phyloP scores from a whole-genome alignment of 2,329 filamentous ascomycete species.

The Cladosporium cucumerinum region DNA sequence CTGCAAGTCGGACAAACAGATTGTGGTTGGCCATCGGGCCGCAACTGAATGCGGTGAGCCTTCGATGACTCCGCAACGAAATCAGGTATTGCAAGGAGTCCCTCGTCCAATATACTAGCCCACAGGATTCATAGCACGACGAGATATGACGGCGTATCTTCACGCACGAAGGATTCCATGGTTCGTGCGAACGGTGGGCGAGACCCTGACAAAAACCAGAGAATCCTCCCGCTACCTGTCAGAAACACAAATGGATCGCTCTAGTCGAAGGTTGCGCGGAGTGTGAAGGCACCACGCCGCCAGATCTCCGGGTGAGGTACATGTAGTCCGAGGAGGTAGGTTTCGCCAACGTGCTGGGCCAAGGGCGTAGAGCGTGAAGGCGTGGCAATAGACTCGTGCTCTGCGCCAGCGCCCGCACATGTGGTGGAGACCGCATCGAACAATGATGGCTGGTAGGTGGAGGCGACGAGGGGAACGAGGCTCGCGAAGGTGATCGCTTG shows the following conservation, averaged over 20 bases:
- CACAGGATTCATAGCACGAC: background rate
- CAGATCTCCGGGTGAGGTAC: slow-evolving; percentile 1
- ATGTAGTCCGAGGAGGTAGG: background rate
- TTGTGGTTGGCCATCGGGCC: slow-evolving; percentile 12
- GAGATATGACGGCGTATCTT: background rate
- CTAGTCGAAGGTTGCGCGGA: background rate
- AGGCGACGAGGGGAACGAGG: background rate
- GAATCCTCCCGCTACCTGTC: slow-evolving; percentile 14
- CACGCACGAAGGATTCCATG: background rate
- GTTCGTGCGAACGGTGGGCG: background rate
- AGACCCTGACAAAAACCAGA: background rate
- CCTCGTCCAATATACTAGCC: background rate
- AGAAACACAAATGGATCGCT: background rate
- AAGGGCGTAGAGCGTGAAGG: slow-evolving; percentile 1
- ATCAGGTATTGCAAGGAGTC: background rate
- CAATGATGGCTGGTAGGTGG: slow-evolving; percentile 8
- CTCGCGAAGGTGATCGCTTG: slow-evolving; percentile 11
- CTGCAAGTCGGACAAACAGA: background rate
- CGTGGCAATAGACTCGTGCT: slow-evolving; percentile 5
- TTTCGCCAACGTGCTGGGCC: slow-evolving; percentile 2
- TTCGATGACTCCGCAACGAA: background rate
- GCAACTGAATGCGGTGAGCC: slow-evolving; percentile 1
- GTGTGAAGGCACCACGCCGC: background rate
- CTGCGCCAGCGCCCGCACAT: slow-evolving; percentile 3
- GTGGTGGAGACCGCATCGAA: background rate